A percentile compares a stretch with the other conserved stretches of the same genome.
Evolutionary conservation across 164 flowering plant species (phyloP).

Genomic region (Tetracentron sinense): DNA sequence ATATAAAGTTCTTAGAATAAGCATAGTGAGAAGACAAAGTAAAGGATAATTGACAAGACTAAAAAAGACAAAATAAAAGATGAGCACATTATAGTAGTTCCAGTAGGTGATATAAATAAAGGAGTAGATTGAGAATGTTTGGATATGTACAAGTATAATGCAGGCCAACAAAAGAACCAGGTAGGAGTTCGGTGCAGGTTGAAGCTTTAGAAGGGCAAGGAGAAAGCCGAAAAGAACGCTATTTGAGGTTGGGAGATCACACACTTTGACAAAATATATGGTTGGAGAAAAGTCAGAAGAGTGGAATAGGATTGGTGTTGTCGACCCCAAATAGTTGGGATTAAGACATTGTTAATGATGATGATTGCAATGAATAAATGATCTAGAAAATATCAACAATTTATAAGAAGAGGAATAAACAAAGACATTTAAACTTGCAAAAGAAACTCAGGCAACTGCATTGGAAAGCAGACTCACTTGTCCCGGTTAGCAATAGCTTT

Average conservation of each 20-base stretch:
- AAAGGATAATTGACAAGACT: background rate
- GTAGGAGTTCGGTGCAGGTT: background rate
- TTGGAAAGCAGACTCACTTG: slow-evolving; percentile 55
- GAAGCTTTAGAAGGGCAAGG: background rate
- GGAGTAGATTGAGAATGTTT: background rate
- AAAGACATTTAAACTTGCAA: background rate
- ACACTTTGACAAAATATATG: too few relatives aligned
- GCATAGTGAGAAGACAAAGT: background rate
- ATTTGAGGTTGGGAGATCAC: too few relatives aligned
- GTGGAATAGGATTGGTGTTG: background rate
- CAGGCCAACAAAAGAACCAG: background rate
- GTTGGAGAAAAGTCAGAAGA: too few relatives aligned
- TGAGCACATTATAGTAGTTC: too few relatives aligned
- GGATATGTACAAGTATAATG: background rate
- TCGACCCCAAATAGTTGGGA: too few relatives aligned
- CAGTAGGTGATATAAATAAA: background rate
- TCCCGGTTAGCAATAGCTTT: slow-evolving; percentile 87
- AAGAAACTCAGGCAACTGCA: background rate
- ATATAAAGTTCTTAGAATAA: too few relatives aligned
- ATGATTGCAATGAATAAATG: background rate
- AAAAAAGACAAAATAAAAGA: too few relatives aligned
- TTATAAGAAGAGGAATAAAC: background rate
- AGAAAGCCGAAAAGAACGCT: background rate
- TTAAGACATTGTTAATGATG: background rate
- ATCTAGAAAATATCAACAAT: background rate